Percentiles rank a stretch among this genome's conserved stretches.
phyloP scores from a whole-genome alignment of 73 alveolate genomes.

The Loxodes magnus region DNA sequence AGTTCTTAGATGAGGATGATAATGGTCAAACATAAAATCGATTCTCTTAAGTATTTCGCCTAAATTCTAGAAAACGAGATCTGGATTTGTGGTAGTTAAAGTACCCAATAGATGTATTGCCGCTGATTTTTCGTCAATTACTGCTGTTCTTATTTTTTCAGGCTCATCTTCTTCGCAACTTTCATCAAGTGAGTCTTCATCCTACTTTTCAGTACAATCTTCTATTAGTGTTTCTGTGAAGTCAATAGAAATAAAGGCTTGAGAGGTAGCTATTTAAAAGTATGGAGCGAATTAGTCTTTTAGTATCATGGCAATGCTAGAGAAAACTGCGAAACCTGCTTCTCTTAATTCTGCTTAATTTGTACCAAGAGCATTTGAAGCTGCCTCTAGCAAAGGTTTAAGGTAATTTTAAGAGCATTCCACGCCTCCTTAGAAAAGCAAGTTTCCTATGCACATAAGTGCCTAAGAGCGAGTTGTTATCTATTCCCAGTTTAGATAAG shows the following conservation, averaged over 20 bases:
- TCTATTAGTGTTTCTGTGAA: background rate
- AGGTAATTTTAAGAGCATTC: constrained; percentile 2
- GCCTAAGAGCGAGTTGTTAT: background rate
- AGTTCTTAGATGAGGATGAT: too few species aligned
- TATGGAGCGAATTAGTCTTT: background rate
- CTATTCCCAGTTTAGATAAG: background rate
- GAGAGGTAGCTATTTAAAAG: background rate
- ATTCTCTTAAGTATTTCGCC: too few species aligned
- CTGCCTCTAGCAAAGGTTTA: background rate
- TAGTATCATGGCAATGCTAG: background rate
- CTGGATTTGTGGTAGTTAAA: constrained; percentile 1
- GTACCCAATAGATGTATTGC: constrained; percentile 10
- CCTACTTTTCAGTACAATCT: background rate
- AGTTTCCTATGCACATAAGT: background rate
- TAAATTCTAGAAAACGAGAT: too few species aligned
- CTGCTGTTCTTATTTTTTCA: constrained; percentile 3
- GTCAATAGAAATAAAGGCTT: constrained; percentile 9
- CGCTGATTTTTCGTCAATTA: constrained; percentile 14
- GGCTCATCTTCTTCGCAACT: constrained; percentile 3
- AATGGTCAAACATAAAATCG: too few species aligned
- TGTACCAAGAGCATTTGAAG: background rate
- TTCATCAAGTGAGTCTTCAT: too few species aligned
- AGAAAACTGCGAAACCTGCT: constrained; percentile 14
- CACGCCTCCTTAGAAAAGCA: background rate
- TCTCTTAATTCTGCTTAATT: constrained; percentile 1